Evolutionary conservation across 306 rosid genomes (phyloP), one percentile per base, ranked within the genome.

Genomic region (Vigna angularis): DNA sequence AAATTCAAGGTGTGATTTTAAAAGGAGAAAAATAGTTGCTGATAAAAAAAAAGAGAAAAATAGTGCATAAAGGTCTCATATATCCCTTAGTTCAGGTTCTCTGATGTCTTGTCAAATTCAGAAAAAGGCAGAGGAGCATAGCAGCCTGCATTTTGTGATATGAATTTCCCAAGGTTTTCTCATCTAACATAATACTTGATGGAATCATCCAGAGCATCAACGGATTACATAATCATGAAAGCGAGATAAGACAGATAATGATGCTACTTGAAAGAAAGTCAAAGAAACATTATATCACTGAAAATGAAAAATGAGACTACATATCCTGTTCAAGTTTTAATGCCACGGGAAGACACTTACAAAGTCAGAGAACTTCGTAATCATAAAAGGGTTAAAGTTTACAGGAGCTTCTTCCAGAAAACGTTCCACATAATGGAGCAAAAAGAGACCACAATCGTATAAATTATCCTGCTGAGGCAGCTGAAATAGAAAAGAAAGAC

Each of bases 401-500:
- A 62, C 34, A 49, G 96, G 93, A 70, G 91, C 91, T 83, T 88
- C 94, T 79, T 63, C 72, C 83, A 93, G 68, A 80, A 93, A 93
- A 40, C 79, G 12, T 82, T 93, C 98, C 91, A 85, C 89, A 38
- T 89, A 93, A 80, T 93, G 90, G 56, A 93, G 98, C 84, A 93
- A 84, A 83, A 93, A 93, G 78, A 93, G 87, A 69, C 96, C 98
- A 70, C 98, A 93, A 47, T 93, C 98, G 66, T 74, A 89, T 10
- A 82, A 81, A 79, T 90, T 89, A 71, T 83, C 96, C 85, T 93
- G 98, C 87, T 93, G 98, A 7, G 98, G 98, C 17, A 90, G 80
- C 98, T 93, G 89, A 68, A 75, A 72, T 32, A 49, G 64, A 75
- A 45, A 71, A 9, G 4, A 58, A 62, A 68, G 45, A 17, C 75